Evolutionary conservation across 2,329 filamentous ascomycete genomes (phyloP), one percentile per base, ranked within the genome.

Genomic region (Beauveria varroae): DNA sequence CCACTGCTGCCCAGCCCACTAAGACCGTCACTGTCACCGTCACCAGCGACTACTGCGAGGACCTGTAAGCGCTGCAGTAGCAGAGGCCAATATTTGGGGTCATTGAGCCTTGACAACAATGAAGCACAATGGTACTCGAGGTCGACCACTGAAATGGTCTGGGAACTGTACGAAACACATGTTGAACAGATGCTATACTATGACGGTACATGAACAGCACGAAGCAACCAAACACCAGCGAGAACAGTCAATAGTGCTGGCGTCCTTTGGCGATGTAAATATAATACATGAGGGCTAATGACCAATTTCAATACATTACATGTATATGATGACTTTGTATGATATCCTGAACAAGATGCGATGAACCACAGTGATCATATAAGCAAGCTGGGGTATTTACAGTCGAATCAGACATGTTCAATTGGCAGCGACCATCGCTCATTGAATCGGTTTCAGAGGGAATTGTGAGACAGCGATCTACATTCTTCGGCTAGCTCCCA

Each of bases 21-120:
- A 68, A 71, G 41, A 78, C 75, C 9, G 68, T 71, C 60, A 78
- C 75, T 34, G 73, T 76, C 61, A 78, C 76, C 62, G 72, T 71
- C 62, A 77, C 75, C 54, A 66, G 69, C 65, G 74, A 77, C 68
- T 74, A 70, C 67, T 78, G 76, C 69, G 74, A 76, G 61, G 74
- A 74, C 55, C 57, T 70, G 65, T 71, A 67, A 66, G 52, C 37
- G 37, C 20, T 20, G 14, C 18, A 9, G 14, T 9, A 10, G 8
- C 41, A 20, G 10, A 50, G 30, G 40, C 24, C 20, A 51, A 16
- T 63, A 62, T 20, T 20, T 40, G 28, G 50, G 16, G 57, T 10
- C n/a, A n/a, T 44, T 12, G 40, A 22, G 37, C 12, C 37, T 49
- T 10, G 22, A 14, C 41, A 44, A 37, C 34, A 37, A 37, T 37